phyloP scores from a whole-genome alignment of 169 alveolate genomes.

The Eimeria mitis region DNA sequence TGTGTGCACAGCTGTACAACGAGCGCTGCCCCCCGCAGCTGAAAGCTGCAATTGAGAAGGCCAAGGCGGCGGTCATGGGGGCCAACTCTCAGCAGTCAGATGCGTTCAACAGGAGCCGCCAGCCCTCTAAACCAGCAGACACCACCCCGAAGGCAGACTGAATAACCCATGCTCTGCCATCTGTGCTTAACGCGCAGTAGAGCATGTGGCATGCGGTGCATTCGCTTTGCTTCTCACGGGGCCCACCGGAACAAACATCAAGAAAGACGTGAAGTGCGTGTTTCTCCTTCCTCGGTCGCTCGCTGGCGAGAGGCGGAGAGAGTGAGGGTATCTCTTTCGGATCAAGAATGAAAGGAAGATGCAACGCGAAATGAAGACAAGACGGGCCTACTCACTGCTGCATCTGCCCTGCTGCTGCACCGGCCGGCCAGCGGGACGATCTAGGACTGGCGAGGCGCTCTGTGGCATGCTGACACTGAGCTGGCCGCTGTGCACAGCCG shows the following conservation, averaged over 20 bases:
- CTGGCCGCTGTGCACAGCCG: background rate
- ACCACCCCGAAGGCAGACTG: slow-evolving; percentile 57
- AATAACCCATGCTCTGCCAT: no score
- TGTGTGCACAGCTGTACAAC: slow-evolving; percentile 58
- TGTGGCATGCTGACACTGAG: background rate
- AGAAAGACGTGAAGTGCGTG: background rate
- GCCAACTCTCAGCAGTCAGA: slow-evolving; percentile 22
- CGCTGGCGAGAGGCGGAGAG: slow-evolving; percentile 22
- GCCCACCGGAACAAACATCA: background rate
- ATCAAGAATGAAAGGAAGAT: background rate
- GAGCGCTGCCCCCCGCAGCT: slow-evolving; percentile 59
- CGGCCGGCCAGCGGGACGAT: background rate
- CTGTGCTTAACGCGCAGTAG: background rate
- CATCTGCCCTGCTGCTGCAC: background rate
- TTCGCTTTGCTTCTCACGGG: background rate
- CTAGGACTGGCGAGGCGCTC: background rate
- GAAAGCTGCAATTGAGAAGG: slow-evolving; percentile 41
- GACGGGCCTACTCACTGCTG: background rate
- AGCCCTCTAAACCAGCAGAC: slow-evolving; percentile 58
- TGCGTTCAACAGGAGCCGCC: slow-evolving; percentile 66
- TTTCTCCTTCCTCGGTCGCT: slow-evolving; percentile 7
- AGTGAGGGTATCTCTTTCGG: background rate
- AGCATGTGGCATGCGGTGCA: background rate
- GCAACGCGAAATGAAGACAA: background rate
- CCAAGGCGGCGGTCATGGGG: slow-evolving; percentile 8